These are phyloP conservation scores for Vanilla planifolia DNA, from an alignment of 106 monocot genomes.

Conservation along the genomic window DNA sequence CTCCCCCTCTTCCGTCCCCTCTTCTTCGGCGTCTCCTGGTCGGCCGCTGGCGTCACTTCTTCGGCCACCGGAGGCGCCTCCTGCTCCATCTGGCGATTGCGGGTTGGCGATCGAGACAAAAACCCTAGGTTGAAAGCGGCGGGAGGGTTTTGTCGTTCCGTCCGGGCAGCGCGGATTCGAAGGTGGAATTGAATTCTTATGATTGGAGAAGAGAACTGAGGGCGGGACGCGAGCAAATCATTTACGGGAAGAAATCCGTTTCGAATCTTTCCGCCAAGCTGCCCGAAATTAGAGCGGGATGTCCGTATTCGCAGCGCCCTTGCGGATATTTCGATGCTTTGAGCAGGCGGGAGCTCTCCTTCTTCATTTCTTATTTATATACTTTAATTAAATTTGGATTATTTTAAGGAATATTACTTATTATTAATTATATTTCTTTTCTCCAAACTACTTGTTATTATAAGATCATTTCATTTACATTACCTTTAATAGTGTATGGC, in stretches of 20 bases:
- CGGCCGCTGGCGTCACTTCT: neutral
- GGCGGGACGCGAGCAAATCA: neutral
- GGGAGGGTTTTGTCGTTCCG: neutral
- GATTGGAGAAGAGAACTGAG: neutral
- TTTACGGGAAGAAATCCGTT: neutral
- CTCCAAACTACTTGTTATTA: too few relatives aligned
- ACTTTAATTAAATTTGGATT: too few relatives aligned
- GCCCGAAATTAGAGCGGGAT: too few relatives aligned
- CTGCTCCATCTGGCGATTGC: neutral
- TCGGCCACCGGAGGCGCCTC: neutral
- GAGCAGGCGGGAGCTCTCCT: too few relatives aligned
- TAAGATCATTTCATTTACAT: too few relatives aligned
- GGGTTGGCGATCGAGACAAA: neutral
- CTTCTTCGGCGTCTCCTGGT: neutral
- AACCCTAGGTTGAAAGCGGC: constrained; percentile 3
- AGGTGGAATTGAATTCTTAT: constrained; percentile 6
- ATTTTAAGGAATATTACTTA: too few relatives aligned
- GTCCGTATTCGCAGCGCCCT: too few relatives aligned
- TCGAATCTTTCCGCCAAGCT: too few relatives aligned
- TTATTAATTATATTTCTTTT: too few relatives aligned
- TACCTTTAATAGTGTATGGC: too few relatives aligned
- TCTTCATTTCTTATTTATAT: too few relatives aligned
- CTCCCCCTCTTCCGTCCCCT: constrained; percentile 5
- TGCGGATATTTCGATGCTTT: too few relatives aligned
- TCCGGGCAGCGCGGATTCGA: neutral